Evolutionary conservation across 352 stramenopile genomes (phyloP), one percentile per base, ranked within the genome.

Genomic region (Pythium volutum): DNA sequence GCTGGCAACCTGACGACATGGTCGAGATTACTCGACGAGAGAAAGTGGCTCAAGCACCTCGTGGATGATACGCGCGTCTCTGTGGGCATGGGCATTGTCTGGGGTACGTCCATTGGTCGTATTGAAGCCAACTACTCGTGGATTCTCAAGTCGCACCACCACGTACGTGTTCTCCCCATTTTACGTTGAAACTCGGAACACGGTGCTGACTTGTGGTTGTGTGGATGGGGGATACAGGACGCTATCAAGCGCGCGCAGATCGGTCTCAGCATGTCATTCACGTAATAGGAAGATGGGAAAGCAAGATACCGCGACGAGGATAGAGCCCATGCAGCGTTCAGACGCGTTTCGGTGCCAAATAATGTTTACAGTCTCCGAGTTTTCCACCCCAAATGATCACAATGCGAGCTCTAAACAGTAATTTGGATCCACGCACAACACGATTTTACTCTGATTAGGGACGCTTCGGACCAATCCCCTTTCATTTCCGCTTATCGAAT

Each of bases 121-220:
- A 85, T 96, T 55, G 88, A 96, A 81, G 88, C 88, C 59, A 96
- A 95, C 71, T 96, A 96, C 62, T 96, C 87, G 72, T 96, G 87
- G 83, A 88, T 96, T 52, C 71, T 96, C 54, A 93, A 92, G 70
- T 77, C 87, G 26, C 74, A 91, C 55, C 60, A 73, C 18, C 75
- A 91, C 59, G 85, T 95, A 87, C 62, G 84, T n/a, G n/a, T n/a
- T n/a, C n/a, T n/a, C n/a, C n/a, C n/a, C n/a, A n/a, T n/a, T n/a
- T n/a, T n/a, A n/a, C n/a, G n/a, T n/a, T n/a, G n/a, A n/a, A n/a
- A n/a, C n/a, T n/a, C 43, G 14, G 3, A 10, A 25, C 38, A 18
- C 29, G 4, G 3, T 9, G 10, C 18, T 46, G 45, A 47, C 45
- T 18, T 58, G 20, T 38, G 27, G 3, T 34, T 48, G 46, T 23